Evolutionary conservation across 441 rosid genomes (phyloP).

Genomic region (Erodium moschatum): DNA sequence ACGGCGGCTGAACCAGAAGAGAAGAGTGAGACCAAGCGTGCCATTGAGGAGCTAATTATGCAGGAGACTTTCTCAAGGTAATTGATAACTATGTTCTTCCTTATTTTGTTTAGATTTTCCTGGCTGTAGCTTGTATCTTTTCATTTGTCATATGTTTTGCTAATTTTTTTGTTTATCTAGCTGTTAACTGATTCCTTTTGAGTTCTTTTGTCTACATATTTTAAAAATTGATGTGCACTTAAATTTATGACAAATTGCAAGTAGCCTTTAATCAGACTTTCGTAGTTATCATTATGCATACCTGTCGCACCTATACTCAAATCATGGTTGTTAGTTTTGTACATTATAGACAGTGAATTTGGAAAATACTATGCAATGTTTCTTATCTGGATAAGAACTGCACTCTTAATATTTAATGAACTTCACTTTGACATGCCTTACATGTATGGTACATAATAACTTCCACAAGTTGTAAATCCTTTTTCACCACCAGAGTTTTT

Average conservation of each 20-base stretch:
- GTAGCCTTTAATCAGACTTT: background rate
- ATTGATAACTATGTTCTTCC: constrained; percentile 15
- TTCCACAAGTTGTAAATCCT: background rate
- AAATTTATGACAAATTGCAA: background rate
- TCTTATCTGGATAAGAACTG: background rate
- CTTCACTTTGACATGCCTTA: background rate
- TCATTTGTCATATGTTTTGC: background rate
- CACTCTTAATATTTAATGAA: background rate
- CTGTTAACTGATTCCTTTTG: background rate
- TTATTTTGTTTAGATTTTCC: constrained; percentile 14
- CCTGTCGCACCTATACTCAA: background rate
- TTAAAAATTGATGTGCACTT: background rate
- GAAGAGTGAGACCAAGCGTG: constrained; percentile 45
- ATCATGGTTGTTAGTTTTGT: background rate
- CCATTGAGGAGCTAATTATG: constrained; percentile 68
- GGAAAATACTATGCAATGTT: background rate
- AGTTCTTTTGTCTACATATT: background rate
- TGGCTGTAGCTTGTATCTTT: constrained; percentile 1
- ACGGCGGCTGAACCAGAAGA: constrained; percentile 28
- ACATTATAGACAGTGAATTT: background rate
- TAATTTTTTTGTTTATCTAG: background rate
- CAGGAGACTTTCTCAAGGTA: constrained; percentile 80
- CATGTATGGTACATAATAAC: background rate
- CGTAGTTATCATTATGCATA: background rate
- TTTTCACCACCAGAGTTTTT: too few species aligned